A percentile compares a stretch with the other conserved stretches of the same genome.
These are phyloP conservation scores for Phaseolus lunatus DNA, from an alignment of 306 rosid genomes.

Conservation along the genomic window DNA sequence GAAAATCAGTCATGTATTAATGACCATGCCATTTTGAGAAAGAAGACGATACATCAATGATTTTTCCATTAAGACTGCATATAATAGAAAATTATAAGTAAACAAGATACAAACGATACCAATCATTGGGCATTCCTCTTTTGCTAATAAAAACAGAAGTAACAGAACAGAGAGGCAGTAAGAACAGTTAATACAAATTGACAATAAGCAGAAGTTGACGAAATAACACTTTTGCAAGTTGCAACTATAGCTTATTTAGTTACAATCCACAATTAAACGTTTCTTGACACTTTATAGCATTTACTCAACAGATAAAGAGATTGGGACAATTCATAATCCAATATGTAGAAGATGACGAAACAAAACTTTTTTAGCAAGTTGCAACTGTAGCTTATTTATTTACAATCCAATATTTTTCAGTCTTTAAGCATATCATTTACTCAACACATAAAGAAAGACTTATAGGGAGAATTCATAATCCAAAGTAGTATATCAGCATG, in stretches of 20 bases:
- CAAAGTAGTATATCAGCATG: slow-evolving; percentile 21
- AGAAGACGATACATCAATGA: slow-evolving; percentile 27
- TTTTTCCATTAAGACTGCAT: slow-evolving; percentile 44
- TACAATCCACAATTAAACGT: slow-evolving; percentile 31
- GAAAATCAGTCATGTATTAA: slow-evolving; percentile 27
- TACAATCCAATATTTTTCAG: slow-evolving; percentile 34
- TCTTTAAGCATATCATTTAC: slow-evolving; percentile 14
- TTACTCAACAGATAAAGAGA: slow-evolving; percentile 30
- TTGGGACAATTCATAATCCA: not conserved
- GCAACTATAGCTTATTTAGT: slow-evolving; percentile 34
- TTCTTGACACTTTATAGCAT: slow-evolving; percentile 14
- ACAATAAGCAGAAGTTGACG: slow-evolving; percentile 40
- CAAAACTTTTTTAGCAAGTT: slow-evolving; percentile 6
- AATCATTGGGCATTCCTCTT: slow-evolving; percentile 35
- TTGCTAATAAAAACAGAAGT: slow-evolving; percentile 32
- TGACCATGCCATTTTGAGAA: slow-evolving; percentile 35
- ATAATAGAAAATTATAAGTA: slow-evolving; percentile 38
- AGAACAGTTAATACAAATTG: slow-evolving; percentile 35
- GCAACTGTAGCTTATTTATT: slow-evolving; percentile 33
- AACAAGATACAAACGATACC: slow-evolving; percentile 30
- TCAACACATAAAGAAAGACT: slow-evolving; percentile 39
- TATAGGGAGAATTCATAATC: slow-evolving; percentile 5
- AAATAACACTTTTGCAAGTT: slow-evolving; percentile 43
- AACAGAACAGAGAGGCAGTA: slow-evolving; percentile 39
- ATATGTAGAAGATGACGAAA: not conserved